These are phyloP conservation scores for Helicocarpus griseus DNA, from an alignment of 2,329 filamentous ascomycete species.

Conservation along the genomic window DNA sequence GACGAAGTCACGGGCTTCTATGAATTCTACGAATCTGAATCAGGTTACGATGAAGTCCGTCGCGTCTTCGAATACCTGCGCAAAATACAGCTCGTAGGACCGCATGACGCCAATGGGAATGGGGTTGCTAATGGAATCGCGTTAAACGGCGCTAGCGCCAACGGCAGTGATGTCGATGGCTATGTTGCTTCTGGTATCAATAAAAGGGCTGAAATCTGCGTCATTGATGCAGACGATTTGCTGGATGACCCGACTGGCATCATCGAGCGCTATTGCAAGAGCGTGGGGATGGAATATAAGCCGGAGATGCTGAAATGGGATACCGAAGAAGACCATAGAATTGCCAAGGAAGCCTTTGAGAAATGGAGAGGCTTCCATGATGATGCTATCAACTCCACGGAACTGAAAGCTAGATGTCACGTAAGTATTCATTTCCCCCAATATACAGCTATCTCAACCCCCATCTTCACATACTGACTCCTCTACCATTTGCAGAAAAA, in stretches of 20 bases:
- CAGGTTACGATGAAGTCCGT: conserved; percentile 82
- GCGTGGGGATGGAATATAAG: conserved; percentile 66
- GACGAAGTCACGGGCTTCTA: conserved; percentile 73
- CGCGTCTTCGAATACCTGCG: conserved; percentile 78
- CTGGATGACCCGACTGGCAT: conserved; percentile 72
- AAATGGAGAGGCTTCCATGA: conserved; percentile 98
- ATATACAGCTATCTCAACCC: not conserved
- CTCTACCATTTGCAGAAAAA: conserved; percentile 17
- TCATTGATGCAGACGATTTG: conserved; percentile 89
- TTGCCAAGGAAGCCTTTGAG: conserved; percentile 69
- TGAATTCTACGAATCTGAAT: conserved; percentile 77
- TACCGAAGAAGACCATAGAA: conserved; percentile 57
- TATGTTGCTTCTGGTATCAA: conserved; percentile 6
- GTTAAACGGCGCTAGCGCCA: conserved; percentile 19
- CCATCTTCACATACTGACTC: not conserved
- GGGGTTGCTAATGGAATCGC: conserved; percentile 20
- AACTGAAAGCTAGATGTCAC: conserved; percentile 52
- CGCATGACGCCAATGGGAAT: conserved; percentile 43
- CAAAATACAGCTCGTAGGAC: conserved; percentile 59
- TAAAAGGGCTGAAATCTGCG: conserved; percentile 56
- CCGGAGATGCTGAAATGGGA: conserved; percentile 79
- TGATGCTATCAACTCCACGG: conserved; percentile 76
- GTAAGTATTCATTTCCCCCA: conserved; percentile 22
- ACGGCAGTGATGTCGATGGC: conserved; percentile 17
- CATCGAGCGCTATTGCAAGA: conserved; percentile 70